Base-by-base conservation (phyloP, 768 basidiomycete species). In the Lactarius psammicola region DNA sequence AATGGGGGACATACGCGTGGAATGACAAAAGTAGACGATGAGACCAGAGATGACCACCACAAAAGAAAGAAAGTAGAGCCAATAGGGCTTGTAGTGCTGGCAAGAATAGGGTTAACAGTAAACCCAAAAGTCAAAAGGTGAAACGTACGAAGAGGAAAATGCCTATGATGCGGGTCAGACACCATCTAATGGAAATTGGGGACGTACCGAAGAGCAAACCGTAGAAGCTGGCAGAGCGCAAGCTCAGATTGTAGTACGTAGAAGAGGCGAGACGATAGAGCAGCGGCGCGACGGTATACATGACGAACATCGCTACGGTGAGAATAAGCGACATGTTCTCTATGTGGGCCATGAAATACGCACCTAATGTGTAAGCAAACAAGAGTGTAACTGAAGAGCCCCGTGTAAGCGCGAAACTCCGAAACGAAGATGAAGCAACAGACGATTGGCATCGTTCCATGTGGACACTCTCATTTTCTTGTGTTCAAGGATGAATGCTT, bases 61-160 rank as follows among this genome's bases (percentile, higher is more conserved):
- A 70, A 89, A 95, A 0, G 93, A 83, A 66, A 87, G 78, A 77
- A 95, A 95, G 80, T 95, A 94, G 18, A 95, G 82, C 92, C 92
- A 95, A 79, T 85, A 94, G 4, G 93, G 93, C 54, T 78, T 76
- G 78, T 85, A 94, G 70, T 92, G 88, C 92, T 94, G 69, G 60
- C 63, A 44, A 56, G 44, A 9, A 31, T 30, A 17, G 58, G 33
- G 4, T 49, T n/a, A 65, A 51, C 49, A 59, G 20, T 38, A 23
- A 31, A 38, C n/a, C 53, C 23, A 40, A 38, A 9, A 60, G 34
- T n/a, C 20, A 56, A 36, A 60, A 26, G n/a, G 54, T 10, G 31
- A 20, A 26, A 74, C 79, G 73, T 72, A 84, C 83, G 74, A 80
- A 85, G 66, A 85, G 77, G 78, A 85, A 85, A 30, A 85, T 72